Percentiles rank a stretch among this genome's conserved stretches.
phyloP scores from a whole-genome alignment of 768 basidiomycete genomes.

The Trametes cinnabarina region DNA sequence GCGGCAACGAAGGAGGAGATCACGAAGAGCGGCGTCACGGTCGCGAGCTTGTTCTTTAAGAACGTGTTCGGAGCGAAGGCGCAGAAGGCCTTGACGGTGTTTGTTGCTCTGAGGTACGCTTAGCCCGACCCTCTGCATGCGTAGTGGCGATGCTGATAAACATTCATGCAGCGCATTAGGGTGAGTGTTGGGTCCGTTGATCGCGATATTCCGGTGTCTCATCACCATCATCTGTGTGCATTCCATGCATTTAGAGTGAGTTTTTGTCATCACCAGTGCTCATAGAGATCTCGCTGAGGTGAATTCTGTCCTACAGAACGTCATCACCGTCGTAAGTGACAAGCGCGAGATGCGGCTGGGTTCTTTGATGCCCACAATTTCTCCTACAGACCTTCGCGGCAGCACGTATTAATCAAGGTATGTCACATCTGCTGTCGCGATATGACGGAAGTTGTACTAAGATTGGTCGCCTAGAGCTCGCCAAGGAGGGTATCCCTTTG shows the following conservation, averaged over 20 bases:
- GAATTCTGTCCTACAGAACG: too few relatives aligned
- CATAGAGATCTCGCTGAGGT: too few relatives aligned
- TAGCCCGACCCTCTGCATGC: not conserved
- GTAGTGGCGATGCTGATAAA: not conserved
- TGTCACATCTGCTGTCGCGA: not conserved
- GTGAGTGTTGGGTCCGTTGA: slow-evolving; percentile 20
- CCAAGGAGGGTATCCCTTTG: slow-evolving; percentile 61
- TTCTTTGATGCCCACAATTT: not conserved
- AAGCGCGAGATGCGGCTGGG: too few relatives aligned
- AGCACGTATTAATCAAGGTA: slow-evolving; percentile 51
- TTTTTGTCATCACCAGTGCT: not conserved
- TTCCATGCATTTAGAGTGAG: slow-evolving; percentile 33
- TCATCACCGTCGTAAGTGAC: slow-evolving; percentile 25
- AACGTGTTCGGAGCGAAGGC: slow-evolving; percentile 56
- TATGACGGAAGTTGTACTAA: too few relatives aligned
- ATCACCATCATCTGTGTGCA: slow-evolving; percentile 35
- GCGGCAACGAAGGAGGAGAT: slow-evolving; percentile 52
- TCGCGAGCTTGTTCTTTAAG: slow-evolving; percentile 59
- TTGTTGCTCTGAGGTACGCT: slow-evolving; percentile 53
- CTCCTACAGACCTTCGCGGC: slow-evolving; percentile 46
- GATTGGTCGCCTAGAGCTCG: too few relatives aligned
- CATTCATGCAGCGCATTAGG: slow-evolving; percentile 34
- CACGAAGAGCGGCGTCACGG: slow-evolving; percentile 46
- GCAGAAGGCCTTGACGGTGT: slow-evolving; percentile 53
- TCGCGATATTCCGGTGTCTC: not conserved